Evolutionary conservation across 2,329 filamentous ascomycete genomes (phyloP).

Genomic region (Cryoendolithus antarcticus): DNA sequence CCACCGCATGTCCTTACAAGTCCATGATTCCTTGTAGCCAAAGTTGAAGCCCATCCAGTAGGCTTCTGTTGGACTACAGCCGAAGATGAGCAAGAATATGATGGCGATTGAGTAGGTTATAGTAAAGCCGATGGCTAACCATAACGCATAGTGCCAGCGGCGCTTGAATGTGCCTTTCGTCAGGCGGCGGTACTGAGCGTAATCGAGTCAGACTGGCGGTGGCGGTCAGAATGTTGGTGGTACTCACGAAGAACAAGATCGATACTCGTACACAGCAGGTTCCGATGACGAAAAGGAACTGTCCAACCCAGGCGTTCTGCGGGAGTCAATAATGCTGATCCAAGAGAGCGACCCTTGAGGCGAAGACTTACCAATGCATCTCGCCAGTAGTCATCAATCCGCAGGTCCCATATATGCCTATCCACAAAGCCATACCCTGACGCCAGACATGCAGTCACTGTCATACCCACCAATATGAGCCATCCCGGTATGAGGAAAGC

Average conservation of each 20-base stretch:
- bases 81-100: slow-evolving; percentile 13
- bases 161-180: slow-evolving; percentile 23
- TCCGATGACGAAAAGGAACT: slow-evolving; percentile 21
- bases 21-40: slow-evolving; percentile 12
- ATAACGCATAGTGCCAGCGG: slow-evolving; percentile 26
- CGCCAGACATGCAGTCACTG: no score
- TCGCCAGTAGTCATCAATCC: no score
- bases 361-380: no score
- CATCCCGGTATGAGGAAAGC: no score
- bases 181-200: slow-evolving; percentile 26
- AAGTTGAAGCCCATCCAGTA: slow-evolving; percentile 11
- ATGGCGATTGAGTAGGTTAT: slow-evolving; percentile 27
- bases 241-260: slow-evolving; percentile 22
- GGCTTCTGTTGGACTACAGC: slow-evolving; percentile 9
- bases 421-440: no score
- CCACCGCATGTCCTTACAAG: slow-evolving; percentile 19
- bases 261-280: slow-evolving; percentile 25
- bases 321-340: neutral
- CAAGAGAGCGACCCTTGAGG: no score
- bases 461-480: no score
- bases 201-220: no score
- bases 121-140: slow-evolving; percentile 28
- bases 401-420: slow-evolving; percentile 4
- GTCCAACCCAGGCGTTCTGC: slow-evolving; percentile 21
- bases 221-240: no score